Conservation (phyloP, 2,329 filamentous ascomycete species). For the Apiospora hydei region DNA sequence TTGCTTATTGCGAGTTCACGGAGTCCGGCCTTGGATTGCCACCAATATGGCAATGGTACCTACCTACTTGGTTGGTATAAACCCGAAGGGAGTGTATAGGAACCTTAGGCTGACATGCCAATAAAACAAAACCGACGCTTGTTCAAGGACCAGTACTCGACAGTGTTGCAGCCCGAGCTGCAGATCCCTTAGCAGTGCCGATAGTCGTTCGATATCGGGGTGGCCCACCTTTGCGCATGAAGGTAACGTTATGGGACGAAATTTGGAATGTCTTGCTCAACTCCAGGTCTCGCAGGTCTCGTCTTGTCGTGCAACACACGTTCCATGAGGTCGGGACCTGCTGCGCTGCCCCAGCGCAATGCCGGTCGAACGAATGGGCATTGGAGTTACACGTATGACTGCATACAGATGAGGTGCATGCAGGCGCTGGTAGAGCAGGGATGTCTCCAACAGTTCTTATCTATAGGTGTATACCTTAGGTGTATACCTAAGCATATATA, state of each 20-base stretch:
- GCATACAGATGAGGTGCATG: background rate
- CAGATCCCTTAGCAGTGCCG: slow-evolving; percentile 15
- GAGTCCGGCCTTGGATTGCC: background rate
- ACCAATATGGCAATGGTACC: background rate
- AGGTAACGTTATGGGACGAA: background rate
- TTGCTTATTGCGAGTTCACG: background rate
- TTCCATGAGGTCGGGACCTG: slow-evolving; percentile 8
- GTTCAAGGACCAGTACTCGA: background rate
- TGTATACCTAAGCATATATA: background rate
- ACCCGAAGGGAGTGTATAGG: background rate
- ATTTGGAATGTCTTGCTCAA: background rate
- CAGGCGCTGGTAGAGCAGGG: background rate
- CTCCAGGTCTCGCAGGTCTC: background rate
- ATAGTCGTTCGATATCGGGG: slow-evolving; percentile 10
- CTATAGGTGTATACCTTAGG: no score
- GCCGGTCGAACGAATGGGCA: background rate
- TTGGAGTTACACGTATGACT: slow-evolving; percentile 16
- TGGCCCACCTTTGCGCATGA: background rate
- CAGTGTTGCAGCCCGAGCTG: background rate
- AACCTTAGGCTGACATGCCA: background rate
- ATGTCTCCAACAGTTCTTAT: background rate
- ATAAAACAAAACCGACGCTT: background rate
- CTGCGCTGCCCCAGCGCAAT: background rate
- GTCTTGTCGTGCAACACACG: slow-evolving; percentile 1
- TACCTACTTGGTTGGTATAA: background rate